Base-by-base conservation (phyloP, 2,329 filamentous ascomycete genomes). In the Cordyceps pruinosa region DNA sequence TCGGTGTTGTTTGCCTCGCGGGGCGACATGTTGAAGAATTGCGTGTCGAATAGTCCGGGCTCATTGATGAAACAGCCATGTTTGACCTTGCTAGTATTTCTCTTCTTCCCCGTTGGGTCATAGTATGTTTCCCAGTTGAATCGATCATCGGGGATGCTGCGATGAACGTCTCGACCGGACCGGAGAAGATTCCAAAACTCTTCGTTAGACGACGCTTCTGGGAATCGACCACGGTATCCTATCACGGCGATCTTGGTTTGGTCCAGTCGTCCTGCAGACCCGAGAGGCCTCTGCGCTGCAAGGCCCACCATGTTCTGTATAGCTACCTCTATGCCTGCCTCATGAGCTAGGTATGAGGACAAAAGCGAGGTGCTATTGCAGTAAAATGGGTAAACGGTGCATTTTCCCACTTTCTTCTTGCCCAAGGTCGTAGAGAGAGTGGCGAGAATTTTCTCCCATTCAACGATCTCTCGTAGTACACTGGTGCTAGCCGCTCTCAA, bases 11-110 rank as follows among this genome's bases (percentile, higher is more conserved):
- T 30, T 51, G 35, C 58, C 70, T 91, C 88, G 61, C 85, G 80
- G 4, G 88, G 87, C 42, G 86, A 90, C 81, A 92, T 89, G 68
- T 88, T 88, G 78, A 91, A 91, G 74, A 92, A 90, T 1, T 81
- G 76, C 4, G 86, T 81, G 65, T 92, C 88, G 64, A 91, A 91
- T 23, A 86, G 74, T 56, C 85, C 86, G 0, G 87, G 86, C 56
- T 88, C 77, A 37, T 89, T 80, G 57, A 89, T 28, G 34, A 39
- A 51, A 10, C 48, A 51, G 23, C 48, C 48, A 37, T 51, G 25
- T 5, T 28, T 2, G 3, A 30, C n/a, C n/a, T 21, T 35, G 35
- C 6, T 51, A 15, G 34, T 41, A 12, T 50, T 51, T 30, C 25
- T 84, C 37, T 75, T 77, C 65, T 87, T 86, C 6, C 85, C 85